A percentile compares a stretch with the other conserved stretches of the same genome.
Evolutionary conservation across 2,329 filamentous ascomycete species (phyloP).

Genomic region (Chaetomiaceae sp.): DNA sequence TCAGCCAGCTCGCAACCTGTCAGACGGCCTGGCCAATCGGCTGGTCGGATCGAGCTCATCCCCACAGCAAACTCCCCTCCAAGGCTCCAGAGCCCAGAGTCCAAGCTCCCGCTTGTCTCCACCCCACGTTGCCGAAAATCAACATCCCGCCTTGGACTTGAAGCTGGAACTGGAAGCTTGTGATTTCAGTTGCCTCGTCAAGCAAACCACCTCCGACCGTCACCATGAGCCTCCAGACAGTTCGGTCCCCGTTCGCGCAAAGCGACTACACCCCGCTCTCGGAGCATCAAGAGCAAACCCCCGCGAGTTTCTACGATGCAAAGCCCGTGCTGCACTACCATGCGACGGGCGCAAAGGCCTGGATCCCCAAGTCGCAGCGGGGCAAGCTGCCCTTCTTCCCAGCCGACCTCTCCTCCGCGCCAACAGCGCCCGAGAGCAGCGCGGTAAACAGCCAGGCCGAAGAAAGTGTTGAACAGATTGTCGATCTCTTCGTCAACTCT

Average conservation of each 20-base stretch:
- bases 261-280: slow-evolving; percentile 59
- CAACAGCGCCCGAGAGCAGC: slow-evolving; percentile 32
- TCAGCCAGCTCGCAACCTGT: too few relatives aligned
- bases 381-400: slow-evolving; percentile 52
- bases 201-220: neutral
- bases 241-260: slow-evolving; percentile 51
- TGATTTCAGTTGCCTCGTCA: slow-evolving; percentile 15
- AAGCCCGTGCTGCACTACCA: slow-evolving; percentile 68
- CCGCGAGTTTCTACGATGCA: slow-evolving; percentile 63
- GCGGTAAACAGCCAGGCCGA: slow-evolving; percentile 34
- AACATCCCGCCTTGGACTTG: too few relatives aligned
- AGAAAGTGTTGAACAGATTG: slow-evolving; percentile 40
- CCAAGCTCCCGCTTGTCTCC: too few relatives aligned
- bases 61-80: too few relatives aligned
- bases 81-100: too few relatives aligned
- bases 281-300: slow-evolving; percentile 69
- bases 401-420: slow-evolving; percentile 32
- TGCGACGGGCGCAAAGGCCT: slow-evolving; percentile 51
- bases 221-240: slow-evolving; percentile 47
- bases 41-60: too few relatives aligned
- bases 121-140: too few relatives aligned
- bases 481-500: slow-evolving; percentile 56
- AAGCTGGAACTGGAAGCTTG: too few relatives aligned
- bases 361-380: slow-evolving; percentile 51
- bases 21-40: too few relatives aligned